phyloP scores from a whole-genome alignment of 345 rosid genomes.

The Hibiscus mutabilis region DNA sequence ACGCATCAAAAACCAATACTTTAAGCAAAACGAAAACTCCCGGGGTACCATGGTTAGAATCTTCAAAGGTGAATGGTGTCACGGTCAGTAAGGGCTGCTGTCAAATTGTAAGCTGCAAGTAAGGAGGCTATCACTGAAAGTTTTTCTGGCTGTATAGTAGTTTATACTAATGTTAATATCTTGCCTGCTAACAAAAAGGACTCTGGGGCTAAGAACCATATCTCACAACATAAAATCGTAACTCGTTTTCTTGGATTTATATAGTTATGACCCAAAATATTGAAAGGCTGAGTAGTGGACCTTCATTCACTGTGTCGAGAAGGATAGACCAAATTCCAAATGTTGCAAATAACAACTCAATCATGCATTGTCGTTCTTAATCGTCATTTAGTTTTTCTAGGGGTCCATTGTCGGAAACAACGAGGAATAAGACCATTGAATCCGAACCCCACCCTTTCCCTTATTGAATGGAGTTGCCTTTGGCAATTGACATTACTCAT shows the following conservation, averaged over 20 bases:
- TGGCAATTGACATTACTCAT: slow-evolving; percentile 8
- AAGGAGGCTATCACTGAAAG: neutral
- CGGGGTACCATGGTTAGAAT: too few species aligned
- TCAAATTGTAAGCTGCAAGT: neutral
- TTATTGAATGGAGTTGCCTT: neutral
- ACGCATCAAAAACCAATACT: too few species aligned
- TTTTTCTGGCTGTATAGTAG: neutral
- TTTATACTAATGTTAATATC: slow-evolving; percentile 1
- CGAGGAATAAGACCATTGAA: slow-evolving; percentile 22
- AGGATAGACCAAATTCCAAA: neutral
- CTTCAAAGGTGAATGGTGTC: neutral
- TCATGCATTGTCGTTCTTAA: slow-evolving; percentile 20
- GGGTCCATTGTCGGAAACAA: slow-evolving; percentile 37
- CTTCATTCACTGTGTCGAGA: neutral
- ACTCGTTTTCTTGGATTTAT: neutral
- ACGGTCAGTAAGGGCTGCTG: neutral
- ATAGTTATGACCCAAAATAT: neutral
- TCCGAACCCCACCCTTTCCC: slow-evolving; percentile 12
- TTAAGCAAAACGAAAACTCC: too few species aligned
- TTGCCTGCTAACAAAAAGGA: slow-evolving; percentile 6
- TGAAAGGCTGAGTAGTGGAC: neutral
- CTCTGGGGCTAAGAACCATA: neutral
- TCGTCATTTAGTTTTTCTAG: slow-evolving; percentile 12
- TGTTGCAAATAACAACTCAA: slow-evolving; percentile 4
- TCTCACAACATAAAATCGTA: neutral